Percentiles rank a stretch among this genome's conserved stretches.
These are phyloP conservation scores for Scalesia atractyloides DNA, from an alignment of 129 eudicot genomes.

Conservation along the genomic window DNA sequence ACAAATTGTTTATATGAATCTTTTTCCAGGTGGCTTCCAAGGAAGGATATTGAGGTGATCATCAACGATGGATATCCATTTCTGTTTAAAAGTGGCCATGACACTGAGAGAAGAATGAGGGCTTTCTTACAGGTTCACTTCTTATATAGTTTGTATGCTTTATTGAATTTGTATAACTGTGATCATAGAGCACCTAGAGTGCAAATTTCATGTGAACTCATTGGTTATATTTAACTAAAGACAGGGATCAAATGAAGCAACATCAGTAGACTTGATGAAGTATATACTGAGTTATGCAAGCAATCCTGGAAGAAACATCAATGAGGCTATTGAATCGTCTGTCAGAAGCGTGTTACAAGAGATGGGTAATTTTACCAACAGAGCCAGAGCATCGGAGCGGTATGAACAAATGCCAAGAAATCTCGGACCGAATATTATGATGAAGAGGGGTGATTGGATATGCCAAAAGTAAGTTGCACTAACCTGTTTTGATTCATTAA, in stretches of 20 bases:
- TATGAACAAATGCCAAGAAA: constrained; percentile 46
- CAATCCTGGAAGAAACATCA: constrained; percentile 49
- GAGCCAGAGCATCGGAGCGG: constrained; percentile 31
- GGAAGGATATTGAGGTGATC: constrained; percentile 64
- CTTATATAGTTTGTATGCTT: constrained; percentile 8
- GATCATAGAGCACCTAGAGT: not conserved
- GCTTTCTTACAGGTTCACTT: constrained; percentile 51
- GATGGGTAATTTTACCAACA: constrained; percentile 35
- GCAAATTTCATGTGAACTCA: constrained; percentile 1
- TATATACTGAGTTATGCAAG: constrained; percentile 81
- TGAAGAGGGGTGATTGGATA: constrained; percentile 96
- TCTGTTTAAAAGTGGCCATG: constrained; percentile 66
- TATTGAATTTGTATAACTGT: not conserved
- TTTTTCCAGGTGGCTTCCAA: constrained; percentile 57
- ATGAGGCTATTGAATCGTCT: constrained; percentile 58
- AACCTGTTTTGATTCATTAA: constrained; percentile 2
- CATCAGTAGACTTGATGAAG: constrained; percentile 71
- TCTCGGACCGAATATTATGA: constrained; percentile 61
- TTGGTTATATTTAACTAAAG: constrained; percentile 33
- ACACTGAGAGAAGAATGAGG: constrained; percentile 67
- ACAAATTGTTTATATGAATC: not conserved
- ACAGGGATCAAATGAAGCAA: constrained; percentile 63
- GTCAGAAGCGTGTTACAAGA: constrained; percentile 61
- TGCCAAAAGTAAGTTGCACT: constrained; percentile 66
- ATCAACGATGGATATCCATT: constrained; percentile 61